phyloP scores from a whole-genome alignment of 164 flowering plant species.

The Protea cynaroides region DNA sequence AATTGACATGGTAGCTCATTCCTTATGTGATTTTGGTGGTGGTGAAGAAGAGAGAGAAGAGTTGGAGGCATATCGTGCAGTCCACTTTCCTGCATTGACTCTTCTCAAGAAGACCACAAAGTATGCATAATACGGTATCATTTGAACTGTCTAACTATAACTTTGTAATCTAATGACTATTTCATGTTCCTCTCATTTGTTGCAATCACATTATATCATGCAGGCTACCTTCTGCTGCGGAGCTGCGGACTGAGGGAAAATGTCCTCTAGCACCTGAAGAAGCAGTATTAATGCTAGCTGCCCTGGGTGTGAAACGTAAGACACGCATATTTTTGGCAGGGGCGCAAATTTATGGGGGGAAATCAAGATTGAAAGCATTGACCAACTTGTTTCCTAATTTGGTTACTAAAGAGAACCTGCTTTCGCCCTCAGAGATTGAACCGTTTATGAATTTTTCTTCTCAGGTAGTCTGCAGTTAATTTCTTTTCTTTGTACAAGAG shows the following conservation, averaged over 20 bases:
- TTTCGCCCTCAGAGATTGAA: constrained; percentile 72
- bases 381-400: constrained; percentile 83
- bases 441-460: constrained; percentile 87
- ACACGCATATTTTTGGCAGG: constrained; percentile 84
- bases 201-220: constrained; percentile 9
- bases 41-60: constrained; percentile 79
- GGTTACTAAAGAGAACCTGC: constrained; percentile 86
- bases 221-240: constrained; percentile 84
- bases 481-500: constrained; percentile 1
- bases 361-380: constrained; percentile 61
- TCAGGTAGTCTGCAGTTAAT: constrained; percentile 45
- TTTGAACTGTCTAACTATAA: background rate
- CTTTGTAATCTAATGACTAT: background rate
- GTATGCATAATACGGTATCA: constrained; percentile 33
- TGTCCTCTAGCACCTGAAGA: constrained; percentile 99
- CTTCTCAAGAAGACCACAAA: constrained; percentile 44
- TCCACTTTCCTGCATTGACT: constrained; percentile 83
- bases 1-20: constrained; percentile 99
- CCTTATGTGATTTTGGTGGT: constrained; percentile 94
- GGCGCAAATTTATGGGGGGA: constrained; percentile 93
- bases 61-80: constrained; percentile 78
- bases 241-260: constrained; percentile 72
- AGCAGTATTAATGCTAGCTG: constrained; percentile 89
- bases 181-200: background rate
- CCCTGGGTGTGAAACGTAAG: constrained; percentile 84